Conservation (phyloP, 2,329 filamentous ascomycete genomes). For the Lojkania enalia region DNA sequence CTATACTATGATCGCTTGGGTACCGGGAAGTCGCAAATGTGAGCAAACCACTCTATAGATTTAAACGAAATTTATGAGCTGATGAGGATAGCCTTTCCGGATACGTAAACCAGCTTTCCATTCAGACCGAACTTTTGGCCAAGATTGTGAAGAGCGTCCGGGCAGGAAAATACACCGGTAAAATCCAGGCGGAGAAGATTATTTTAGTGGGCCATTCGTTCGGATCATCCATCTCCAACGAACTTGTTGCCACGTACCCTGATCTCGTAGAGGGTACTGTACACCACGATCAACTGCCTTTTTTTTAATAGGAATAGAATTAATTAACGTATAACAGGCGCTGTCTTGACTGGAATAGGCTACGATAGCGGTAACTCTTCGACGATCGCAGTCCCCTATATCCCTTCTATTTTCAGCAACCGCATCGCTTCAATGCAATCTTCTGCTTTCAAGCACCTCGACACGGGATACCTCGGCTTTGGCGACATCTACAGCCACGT, state of each 20-base stretch:
- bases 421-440: slow-evolving; percentile 19
- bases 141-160: slow-evolving; percentile 19
- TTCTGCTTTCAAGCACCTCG: slow-evolving; percentile 8
- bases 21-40: slow-evolving; percentile 28
- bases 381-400: slow-evolving; percentile 5
- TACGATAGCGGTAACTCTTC: slow-evolving; percentile 9
- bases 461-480: slow-evolving; percentile 29
- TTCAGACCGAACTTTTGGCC: slow-evolving; percentile 21
- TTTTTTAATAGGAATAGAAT: neutral
- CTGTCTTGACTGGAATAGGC: slow-evolving; percentile 24
- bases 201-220: slow-evolving; percentile 31
- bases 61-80: neutral
- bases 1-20: slow-evolving; percentile 45
- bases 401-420: slow-evolving; percentile 11
- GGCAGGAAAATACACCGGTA: slow-evolving; percentile 19
- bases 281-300: neutral
- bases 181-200: slow-evolving; percentile 18
- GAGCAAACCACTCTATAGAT: neutral
- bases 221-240: slow-evolving; percentile 22
- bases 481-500: slow-evolving; percentile 28
- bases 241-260: slow-evolving; percentile 11
- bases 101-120: slow-evolving; percentile 23
- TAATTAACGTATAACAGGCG: slow-evolving; percentile 11
- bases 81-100: slow-evolving; percentile 12
- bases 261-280: slow-evolving; percentile 16